Base-by-base conservation (phyloP, 2,329 filamentous ascomycete genomes). In the Pyrenophora graminea region DNA sequence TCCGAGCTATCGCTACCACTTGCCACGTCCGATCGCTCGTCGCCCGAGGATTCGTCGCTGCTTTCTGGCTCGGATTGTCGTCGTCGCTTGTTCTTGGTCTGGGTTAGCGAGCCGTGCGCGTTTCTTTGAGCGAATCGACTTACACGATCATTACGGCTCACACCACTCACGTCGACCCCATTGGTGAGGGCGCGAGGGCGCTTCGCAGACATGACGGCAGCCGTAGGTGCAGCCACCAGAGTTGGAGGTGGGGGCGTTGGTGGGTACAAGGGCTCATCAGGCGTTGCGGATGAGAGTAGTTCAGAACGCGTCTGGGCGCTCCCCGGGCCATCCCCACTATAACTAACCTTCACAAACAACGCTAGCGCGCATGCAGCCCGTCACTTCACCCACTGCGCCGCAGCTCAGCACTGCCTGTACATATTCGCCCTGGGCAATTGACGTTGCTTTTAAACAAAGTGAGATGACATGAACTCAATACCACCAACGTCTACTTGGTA, bases 81-180 rank as follows among this genome's bases (percentile, higher is more conserved):
- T 30, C 55, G 53, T 43, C 69, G 65, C 61, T 73, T 73, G 39
- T 59, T 60, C 69, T 72, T 72, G 38, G n/a, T 15, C 6, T 21
- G 33, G 18, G 46, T 67, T 34, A 68, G 60, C 41, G 39, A 32
- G 8, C 8, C 12, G 39, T 18, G 36, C 23, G 15, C 21, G 31
- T 42, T 9, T 15, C 25, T 36, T 33, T 6, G 12, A 32, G 21
- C 32, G 34, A 21, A 36, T 40, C n/a, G 18, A 56, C 64, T 15
- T 62, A 68, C 67, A 45, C 63, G 60, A 54, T 47, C 45, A 36
- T 55, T 51, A 13, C 48, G 52, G 30, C 48, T 45, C 15, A 46
- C 41, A 27, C 55, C 45, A 30, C 50, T 49, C 6, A 48, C 21
- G 19, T 62, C 57, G 18, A 61, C 19, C 31, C 57, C 56, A 27